Evolutionary conservation across 2,329 filamentous ascomycete genomes (phyloP).

Genomic region (Botrytis elliptica): DNA sequence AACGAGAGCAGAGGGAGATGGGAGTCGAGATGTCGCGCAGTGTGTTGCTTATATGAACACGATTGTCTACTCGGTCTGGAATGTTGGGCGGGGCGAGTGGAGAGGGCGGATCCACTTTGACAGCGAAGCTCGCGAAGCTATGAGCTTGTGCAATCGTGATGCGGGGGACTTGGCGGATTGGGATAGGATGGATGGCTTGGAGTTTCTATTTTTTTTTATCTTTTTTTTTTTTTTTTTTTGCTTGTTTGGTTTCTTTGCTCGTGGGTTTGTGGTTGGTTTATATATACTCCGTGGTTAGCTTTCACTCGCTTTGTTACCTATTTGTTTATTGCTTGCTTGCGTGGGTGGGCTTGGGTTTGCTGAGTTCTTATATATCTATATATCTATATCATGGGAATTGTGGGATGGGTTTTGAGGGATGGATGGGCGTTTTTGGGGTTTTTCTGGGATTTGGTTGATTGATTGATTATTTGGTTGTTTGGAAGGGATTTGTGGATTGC

Average conservation of each 20-base stretch:
- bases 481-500: background rate
- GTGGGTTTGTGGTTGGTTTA: background rate
- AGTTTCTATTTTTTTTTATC: background rate
- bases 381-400: background rate
- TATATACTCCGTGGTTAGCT: background rate
- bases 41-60: background rate
- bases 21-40: background rate
- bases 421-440: background rate
- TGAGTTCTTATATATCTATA: background rate
- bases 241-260: too few species aligned
- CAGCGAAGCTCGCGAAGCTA: background rate
- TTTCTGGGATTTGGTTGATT: background rate
- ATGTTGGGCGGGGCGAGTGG: background rate
- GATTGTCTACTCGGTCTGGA: background rate
- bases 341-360: background rate
- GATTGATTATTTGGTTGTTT: background rate
- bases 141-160: background rate
- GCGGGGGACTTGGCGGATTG: background rate
- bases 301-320: background rate
- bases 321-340: background rate
- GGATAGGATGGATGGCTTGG: background rate
- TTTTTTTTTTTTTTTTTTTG: too few species aligned
- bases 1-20: background rate
- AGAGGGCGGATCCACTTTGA: background rate
- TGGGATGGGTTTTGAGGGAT: background rate